Evolutionary conservation across 768 basidiomycete genomes (phyloP).

Genomic region (Suillus alpinus): DNA sequence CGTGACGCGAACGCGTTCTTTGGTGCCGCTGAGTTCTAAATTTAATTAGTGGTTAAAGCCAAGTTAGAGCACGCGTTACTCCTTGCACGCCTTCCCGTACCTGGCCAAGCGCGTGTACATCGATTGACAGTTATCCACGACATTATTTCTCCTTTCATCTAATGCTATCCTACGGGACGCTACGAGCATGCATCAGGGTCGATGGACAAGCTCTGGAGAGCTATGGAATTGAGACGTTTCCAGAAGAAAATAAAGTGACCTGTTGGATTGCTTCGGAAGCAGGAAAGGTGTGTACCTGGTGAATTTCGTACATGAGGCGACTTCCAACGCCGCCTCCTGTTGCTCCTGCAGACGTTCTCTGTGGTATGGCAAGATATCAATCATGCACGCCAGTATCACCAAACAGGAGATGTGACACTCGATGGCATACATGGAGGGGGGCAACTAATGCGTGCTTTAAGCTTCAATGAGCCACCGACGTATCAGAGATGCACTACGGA

Average conservation of each 20-base stretch:
- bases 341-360: constrained; percentile 4
- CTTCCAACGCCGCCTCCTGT: constrained; percentile 2
- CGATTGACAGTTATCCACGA: not conserved
- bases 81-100: not conserved
- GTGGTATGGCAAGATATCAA: constrained; percentile 8
- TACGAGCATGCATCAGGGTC: constrained; percentile 7
- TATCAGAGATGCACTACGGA: not conserved
- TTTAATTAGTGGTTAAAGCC: not conserved
- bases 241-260: constrained; percentile 11
- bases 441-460: not conserved
- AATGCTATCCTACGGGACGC: constrained; percentile 5
- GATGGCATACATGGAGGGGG: constrained; percentile 5
- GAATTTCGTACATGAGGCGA: not conserved
- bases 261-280: constrained; percentile 11
- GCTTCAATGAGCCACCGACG: not conserved
- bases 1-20: not conserved
- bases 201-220: constrained; percentile 3
- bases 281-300: constrained; percentile 7
- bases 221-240: constrained; percentile 6
- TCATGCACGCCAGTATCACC: not conserved
- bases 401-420: constrained; percentile 1
- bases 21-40: not conserved
- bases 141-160: not conserved
- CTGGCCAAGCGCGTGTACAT: not conserved
- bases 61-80: not conserved